Base-by-base conservation (phyloP, 2,329 filamentous ascomycete species). In the Hirsutella minnesotensis region DNA sequence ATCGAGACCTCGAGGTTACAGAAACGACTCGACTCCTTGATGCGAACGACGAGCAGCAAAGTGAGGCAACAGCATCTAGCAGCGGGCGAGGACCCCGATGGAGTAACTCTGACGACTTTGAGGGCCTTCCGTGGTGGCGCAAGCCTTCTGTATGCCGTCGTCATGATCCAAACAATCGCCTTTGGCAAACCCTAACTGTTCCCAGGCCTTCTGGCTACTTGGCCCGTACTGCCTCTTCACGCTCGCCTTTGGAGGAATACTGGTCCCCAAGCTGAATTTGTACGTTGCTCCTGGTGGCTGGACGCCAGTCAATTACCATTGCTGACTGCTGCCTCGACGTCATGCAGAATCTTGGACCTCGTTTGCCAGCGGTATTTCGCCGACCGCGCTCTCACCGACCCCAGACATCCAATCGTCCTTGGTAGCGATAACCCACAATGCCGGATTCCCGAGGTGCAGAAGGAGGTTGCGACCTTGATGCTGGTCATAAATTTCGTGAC, bases 231-330 rank as follows among this genome's bases (percentile, higher is more conserved):
- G 84, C 44, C 63, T 95, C 37, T 90, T 87, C 57, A 86, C 87
- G 0, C 68, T 94, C 42, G 88, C 89, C 0, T 90, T 92, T 60
- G 92, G 90, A 27, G 87, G 86, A 44, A 76, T 86, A 7, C 69
- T 92, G 8, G 86, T 95, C 9, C 89, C 90, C 9, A 92, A 84
- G 59, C 71, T 95, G 48, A 94, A 95, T 56, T 66, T 95, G 63
- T 78, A 62, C 60, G 73, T 15, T 4, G n/a, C 19, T 10, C 12
- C 16, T 27, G 7, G 12, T 27, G 5, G 4, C 34, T n/a, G 4
- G 18, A 4, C 36, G 13, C 19, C 19, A 9, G 18, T 20, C 36
- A 4, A 10, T 15, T 38, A 9, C 2, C 12, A 38, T 13, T 38
- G 24, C 19, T 35, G 38, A 39, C 21, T n/a, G 40, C 18, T n/a